Base-by-base conservation (phyloP, 257 asterid genomes). In the Rhazya stricta region DNA sequence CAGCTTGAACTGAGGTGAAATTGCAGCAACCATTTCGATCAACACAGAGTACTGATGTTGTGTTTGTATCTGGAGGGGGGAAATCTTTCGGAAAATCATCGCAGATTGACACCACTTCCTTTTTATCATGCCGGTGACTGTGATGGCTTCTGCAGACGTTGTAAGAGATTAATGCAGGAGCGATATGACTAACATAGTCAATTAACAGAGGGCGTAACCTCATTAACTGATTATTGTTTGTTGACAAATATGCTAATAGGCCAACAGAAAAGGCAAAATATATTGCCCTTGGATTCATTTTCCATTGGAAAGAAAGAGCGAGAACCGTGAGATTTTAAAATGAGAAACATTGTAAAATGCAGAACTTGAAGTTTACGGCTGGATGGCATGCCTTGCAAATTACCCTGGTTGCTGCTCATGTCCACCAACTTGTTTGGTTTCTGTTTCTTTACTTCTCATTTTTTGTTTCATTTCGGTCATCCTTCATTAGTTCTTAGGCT, bases 1-100 rank as follows among this genome's bases (percentile, higher is more conserved):
- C 99, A 1, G 98, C 90, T 74, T 94, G 97, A 30, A 94, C 89
- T 0, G 89, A 86, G 15, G 96, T 92, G 83, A 94, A 94, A 73
- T 94, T 92, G 87, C 99, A 94, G 54, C 99, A 92, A 9, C 99
- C 96, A 23, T 91, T 89, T n/a, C 71, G 68, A 75, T 94, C 97
- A 23, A 94, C 98, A 5, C 99, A 94, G 0, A 92, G 32, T 34
- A 82, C n/a, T 0, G 96, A 80, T 0, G 91, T 87, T 1, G 86
- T 81, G 83, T 72, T 87, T 9, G 96, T 90, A 72, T 89, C 93
- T 0, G 91, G 81, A 4, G 96, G 91, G 2, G 96, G 96, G 0
- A 92, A 83, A 79, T 85, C 85, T 0, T 88, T 86, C 3, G 94
- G 90, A 32, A 94, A 89, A 62, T 83, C 84, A n/a, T 92, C 97